Evolutionary conservation across 176 grass and related monocot genomes (phyloP).

Genomic region (Oryza longistaminata): DNA sequence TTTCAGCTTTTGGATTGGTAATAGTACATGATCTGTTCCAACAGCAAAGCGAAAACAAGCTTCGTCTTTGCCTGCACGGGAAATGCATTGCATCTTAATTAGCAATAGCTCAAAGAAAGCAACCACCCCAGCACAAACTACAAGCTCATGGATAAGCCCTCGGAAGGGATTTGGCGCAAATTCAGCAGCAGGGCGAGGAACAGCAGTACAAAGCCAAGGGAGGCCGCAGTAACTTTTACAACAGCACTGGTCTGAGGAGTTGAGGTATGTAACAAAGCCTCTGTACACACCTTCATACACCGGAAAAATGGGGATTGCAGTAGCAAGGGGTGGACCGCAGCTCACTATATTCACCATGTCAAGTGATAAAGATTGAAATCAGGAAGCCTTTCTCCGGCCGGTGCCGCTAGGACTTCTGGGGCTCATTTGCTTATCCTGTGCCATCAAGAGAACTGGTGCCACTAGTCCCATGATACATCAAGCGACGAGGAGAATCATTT

Average conservation of each 20-base stretch:
- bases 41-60: slow-evolving; percentile 10
- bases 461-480: slow-evolving; percentile 34
- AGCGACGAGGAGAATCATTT: slow-evolving; percentile 41
- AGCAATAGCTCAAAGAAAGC: not conserved
- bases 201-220: not conserved
- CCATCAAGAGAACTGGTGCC: slow-evolving; percentile 30
- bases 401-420: slow-evolving; percentile 41
- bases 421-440: slow-evolving; percentile 30
- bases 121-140: not conserved
- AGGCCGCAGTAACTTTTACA: slow-evolving; percentile 9
- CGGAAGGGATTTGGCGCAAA: not conserved
- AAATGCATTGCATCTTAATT: not conserved
- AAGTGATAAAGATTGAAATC: slow-evolving; percentile 9
- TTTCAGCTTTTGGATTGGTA: slow-evolving; percentile 11
- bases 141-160: slow-evolving; percentile 22
- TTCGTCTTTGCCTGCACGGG: not conserved
- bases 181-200: not conserved
- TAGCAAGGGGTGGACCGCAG: not conserved
- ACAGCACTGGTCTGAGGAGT: slow-evolving; percentile 10
- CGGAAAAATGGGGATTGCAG: not conserved
- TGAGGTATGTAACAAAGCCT: slow-evolving; percentile 38
- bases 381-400: slow-evolving; percentile 47
- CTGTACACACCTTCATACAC: slow-evolving; percentile 1
- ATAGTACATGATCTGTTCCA: not conserved
- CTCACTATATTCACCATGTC: not conserved